Percentiles rank a stretch among this genome's conserved stretches.
These are phyloP conservation scores for Phytophthora pseudosyringae DNA, from an alignment of 352 stramenopile genomes.

Conservation along the genomic window DNA sequence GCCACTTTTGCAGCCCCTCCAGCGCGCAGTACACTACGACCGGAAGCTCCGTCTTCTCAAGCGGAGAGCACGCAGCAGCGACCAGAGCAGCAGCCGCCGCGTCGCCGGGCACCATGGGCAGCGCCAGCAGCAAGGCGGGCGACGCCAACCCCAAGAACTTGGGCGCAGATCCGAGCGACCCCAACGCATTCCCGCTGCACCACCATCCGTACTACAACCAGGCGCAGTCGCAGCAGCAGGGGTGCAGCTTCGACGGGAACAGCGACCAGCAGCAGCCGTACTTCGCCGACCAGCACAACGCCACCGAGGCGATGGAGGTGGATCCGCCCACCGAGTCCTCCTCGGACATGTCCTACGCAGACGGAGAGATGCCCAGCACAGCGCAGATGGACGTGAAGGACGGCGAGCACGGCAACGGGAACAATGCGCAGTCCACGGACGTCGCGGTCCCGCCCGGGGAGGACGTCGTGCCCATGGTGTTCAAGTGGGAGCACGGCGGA, in stretches of 20 bases:
- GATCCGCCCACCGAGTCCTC: slow-evolving; percentile 48
- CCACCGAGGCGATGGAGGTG: slow-evolving; percentile 72
- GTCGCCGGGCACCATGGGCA: slow-evolving; percentile 60
- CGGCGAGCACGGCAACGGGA: slow-evolving; percentile 41
- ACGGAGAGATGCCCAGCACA: slow-evolving; percentile 26
- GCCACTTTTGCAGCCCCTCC: background rate
- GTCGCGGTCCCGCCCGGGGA: slow-evolving; percentile 21
- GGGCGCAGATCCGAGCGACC: slow-evolving; percentile 58
- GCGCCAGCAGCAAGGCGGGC: slow-evolving; percentile 84
- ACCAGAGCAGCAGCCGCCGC: slow-evolving; percentile 5
- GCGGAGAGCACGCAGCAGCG: slow-evolving; percentile 13
- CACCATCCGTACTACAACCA: slow-evolving; percentile 73
- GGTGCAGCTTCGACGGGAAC: slow-evolving; percentile 4
- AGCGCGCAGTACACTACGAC: slow-evolving; percentile 16
- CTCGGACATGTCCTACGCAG: slow-evolving; percentile 46
- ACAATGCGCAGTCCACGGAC: slow-evolving; percentile 20
- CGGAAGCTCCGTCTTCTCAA: slow-evolving; percentile 24
- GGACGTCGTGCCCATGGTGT: slow-evolving; percentile 93
- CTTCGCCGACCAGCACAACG: slow-evolving; percentile 25
- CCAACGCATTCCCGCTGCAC: slow-evolving; percentile 64
- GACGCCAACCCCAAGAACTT: slow-evolving; percentile 83
- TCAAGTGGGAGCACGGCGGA: slow-evolving; percentile 98
- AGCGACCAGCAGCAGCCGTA: slow-evolving; percentile 27
- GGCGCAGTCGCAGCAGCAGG: slow-evolving; percentile 23
- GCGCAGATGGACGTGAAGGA: slow-evolving; percentile 36